A percentile compares a stretch with the other conserved stretches of the same genome.
These are phyloP conservation scores for Iris macrosiphon DNA, from an alignment of 106 monocot genomes.

Conservation along the genomic window DNA sequence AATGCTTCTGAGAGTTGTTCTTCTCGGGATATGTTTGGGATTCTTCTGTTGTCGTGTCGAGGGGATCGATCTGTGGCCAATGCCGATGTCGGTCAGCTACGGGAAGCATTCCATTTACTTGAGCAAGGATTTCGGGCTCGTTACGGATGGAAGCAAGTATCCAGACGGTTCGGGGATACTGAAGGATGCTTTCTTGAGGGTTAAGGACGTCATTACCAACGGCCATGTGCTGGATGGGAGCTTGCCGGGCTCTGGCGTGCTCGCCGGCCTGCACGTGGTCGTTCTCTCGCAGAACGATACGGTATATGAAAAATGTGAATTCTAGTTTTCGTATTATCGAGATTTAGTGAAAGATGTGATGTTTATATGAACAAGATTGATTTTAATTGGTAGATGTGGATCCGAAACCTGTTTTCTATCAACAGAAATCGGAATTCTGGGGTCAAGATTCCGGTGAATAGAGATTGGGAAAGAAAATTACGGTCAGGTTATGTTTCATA, in stretches of 20 bases:
- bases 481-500: too few species aligned
- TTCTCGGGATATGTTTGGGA: conserved; percentile 10
- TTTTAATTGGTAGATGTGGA: too few species aligned
- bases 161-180: conserved; percentile 41
- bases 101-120: conserved; percentile 38
- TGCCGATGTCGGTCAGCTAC: conserved; percentile 46
- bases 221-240: conserved; percentile 24
- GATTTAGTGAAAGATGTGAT: too few species aligned
- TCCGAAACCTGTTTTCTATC: too few species aligned
- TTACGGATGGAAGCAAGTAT: conserved; percentile 53
- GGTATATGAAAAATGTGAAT: conserved; percentile 29
- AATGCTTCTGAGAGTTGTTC: not conserved
- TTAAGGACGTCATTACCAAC: conserved; percentile 29
- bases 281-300: conserved; percentile 35
- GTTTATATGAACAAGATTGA: too few species aligned
- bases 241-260: conserved; percentile 14
- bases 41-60: not conserved
- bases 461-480: too few species aligned
- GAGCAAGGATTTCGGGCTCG: conserved; percentile 41
- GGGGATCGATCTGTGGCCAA: conserved; percentile 64
- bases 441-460: too few species aligned
- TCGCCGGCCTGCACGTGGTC: conserved; percentile 47
- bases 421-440: too few species aligned
- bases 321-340: too few species aligned
- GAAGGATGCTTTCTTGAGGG: conserved; percentile 57